phyloP scores from a whole-genome alignment of 2,329 filamentous ascomycete genomes.

The Fusarium beomiforme region DNA sequence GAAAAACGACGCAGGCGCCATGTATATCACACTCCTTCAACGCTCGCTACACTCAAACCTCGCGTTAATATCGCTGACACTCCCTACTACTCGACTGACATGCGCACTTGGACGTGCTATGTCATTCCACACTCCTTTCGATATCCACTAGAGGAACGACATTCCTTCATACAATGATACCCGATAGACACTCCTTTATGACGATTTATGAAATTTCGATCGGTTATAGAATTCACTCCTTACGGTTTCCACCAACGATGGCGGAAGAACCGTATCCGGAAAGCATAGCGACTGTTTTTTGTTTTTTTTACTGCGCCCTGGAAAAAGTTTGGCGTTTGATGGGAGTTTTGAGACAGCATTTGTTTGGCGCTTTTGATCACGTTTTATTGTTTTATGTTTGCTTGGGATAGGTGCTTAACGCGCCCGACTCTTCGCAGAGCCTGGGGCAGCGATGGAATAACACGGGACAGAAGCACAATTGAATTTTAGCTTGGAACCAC shows the following conservation, averaged over 20 bases:
- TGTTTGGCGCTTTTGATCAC: constrained; percentile 37
- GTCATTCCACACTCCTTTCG: constrained; percentile 48
- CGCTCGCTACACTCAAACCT: constrained; percentile 46
- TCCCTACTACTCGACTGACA: constrained; percentile 40
- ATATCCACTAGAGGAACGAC: constrained; percentile 40
- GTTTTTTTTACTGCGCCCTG: constrained; percentile 34
- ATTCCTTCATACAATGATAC: constrained; percentile 49
- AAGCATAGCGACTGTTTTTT: constrained; percentile 65
- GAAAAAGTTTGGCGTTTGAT: constrained; percentile 43
- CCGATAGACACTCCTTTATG: constrained; percentile 51
- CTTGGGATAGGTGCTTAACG: constrained; percentile 24
- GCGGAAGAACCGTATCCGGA: constrained; percentile 55
- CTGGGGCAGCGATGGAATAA: constrained; percentile 26
- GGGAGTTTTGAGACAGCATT: constrained; percentile 39
- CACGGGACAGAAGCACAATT: constrained; percentile 35
- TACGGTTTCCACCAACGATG: constrained; percentile 51
- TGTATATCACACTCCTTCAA: constrained; percentile 52
- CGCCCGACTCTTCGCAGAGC: constrained; percentile 30
- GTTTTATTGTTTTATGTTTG: constrained; percentile 23
- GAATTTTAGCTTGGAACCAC: constrained; percentile 6
- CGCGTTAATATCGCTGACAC: constrained; percentile 47
- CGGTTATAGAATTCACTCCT: constrained; percentile 58
- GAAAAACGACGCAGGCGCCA: constrained; percentile 47
- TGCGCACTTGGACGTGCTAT: constrained; percentile 44
- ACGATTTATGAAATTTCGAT: constrained; percentile 50